Evolutionary conservation across 2,329 filamentous ascomycete genomes (phyloP).

Genomic region (Alternaria solani): DNA sequence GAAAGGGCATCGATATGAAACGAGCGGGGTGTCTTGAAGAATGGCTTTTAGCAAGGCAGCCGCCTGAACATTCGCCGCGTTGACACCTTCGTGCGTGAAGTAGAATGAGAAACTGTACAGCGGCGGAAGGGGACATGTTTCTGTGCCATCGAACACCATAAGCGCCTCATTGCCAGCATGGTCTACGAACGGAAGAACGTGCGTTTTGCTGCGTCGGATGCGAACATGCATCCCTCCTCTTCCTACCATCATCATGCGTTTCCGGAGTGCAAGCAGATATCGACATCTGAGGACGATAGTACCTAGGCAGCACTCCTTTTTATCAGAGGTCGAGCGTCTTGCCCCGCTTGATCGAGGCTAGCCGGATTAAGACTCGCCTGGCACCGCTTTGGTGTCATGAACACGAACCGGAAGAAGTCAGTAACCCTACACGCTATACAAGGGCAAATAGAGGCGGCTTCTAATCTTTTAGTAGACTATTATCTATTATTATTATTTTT

Average conservation of each 20-base stretch:
- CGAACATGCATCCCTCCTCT: background rate
- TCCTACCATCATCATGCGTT: background rate
- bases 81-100: background rate
- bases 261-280: too few species aligned
- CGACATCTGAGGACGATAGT: background rate
- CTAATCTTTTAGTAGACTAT: too few species aligned
- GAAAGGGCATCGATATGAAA: background rate
- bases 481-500: too few species aligned
- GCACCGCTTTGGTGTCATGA: too few species aligned
- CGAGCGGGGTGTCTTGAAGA: background rate
- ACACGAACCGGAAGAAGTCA: too few species aligned
- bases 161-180: background rate
- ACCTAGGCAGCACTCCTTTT: too few species aligned
- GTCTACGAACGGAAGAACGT: background rate
- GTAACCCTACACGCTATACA: too few species aligned
- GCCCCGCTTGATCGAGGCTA: too few species aligned
- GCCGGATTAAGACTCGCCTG: too few species aligned
- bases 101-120: background rate
- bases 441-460: too few species aligned
- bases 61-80: background rate
- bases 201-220: background rate
- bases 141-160: background rate
- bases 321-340: too few species aligned
- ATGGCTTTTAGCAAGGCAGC: background rate
- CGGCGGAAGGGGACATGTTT: background rate